Evolutionary conservation across 805 yeast species (phyloP).

Genomic region (Kuraishia ogatae): DNA sequence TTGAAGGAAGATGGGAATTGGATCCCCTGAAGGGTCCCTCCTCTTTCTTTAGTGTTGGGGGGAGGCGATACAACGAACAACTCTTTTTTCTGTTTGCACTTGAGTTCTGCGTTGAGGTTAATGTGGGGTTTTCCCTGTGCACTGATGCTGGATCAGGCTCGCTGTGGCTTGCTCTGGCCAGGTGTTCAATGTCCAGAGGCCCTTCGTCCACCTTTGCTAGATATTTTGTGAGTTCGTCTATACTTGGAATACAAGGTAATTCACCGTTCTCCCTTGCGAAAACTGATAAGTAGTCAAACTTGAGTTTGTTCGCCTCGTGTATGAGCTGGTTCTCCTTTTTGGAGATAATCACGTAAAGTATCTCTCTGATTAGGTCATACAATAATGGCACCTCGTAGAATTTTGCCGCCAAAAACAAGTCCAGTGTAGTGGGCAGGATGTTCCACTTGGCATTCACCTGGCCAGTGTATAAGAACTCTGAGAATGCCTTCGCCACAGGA

Average conservation of each 20-base stretch:
- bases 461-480: constrained; percentile 72
- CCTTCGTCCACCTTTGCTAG: constrained; percentile 61
- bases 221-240: constrained; percentile 46
- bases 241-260: constrained; percentile 12
- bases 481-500: constrained; percentile 50
- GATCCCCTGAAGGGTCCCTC: neutral
- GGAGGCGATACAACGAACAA: neutral
- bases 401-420: constrained; percentile 52
- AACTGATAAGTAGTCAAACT: constrained; percentile 4
- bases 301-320: constrained; percentile 28
- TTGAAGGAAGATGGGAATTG: constrained; percentile 1
- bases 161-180: constrained; percentile 25
- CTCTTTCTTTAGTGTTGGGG: neutral
- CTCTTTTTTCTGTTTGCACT: no score
- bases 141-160: neutral
- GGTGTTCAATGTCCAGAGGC: constrained; percentile 42
- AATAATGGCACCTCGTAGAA: constrained; percentile 62
- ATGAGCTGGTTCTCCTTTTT: constrained; percentile 50
- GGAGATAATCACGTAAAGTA: constrained; percentile 60
- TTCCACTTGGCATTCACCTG: constrained; percentile 72
- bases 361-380: constrained; percentile 62
- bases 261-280: neutral
- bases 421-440: constrained; percentile 61
- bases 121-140: neutral
- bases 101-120: no score